Conservation (phyloP, 108 stramenopile species). For the Cyclostephanos tholiformis region DNA sequence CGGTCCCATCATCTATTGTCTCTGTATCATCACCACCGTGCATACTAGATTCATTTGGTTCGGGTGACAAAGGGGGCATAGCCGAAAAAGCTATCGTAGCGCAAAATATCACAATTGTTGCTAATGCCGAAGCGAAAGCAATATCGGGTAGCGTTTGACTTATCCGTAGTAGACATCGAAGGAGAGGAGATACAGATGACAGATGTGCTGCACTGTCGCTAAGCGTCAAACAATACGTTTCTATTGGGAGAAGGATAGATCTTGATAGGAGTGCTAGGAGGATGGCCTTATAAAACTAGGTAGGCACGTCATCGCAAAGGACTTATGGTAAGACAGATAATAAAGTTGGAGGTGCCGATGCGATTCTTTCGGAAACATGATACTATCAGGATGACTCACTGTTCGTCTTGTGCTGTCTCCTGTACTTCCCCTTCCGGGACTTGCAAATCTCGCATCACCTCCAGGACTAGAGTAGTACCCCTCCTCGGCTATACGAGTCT, state of each 20-base stretch:
- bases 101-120: constrained; percentile 38
- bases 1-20: constrained; percentile 16
- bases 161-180: constrained; percentile 32
- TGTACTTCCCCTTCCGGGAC: constrained; percentile 41
- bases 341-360: not conserved
- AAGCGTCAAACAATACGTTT: constrained; percentile 33
- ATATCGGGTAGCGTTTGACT: constrained; percentile 52
- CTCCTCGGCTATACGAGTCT: constrained; percentile 16
- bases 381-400: constrained; percentile 21
- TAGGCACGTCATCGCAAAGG: constrained; percentile 1
- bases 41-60: constrained; percentile 22
- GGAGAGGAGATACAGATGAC: not conserved
- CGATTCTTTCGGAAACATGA: not conserved
- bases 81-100: constrained; percentile 45
- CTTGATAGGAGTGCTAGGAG: constrained; percentile 41
- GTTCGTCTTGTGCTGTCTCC: constrained; percentile 47
- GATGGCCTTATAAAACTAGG: constrained; percentile 45
- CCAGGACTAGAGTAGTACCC: constrained; percentile 31
- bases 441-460: constrained; percentile 29
- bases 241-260: constrained; percentile 36
- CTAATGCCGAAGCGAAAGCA: constrained; percentile 39
- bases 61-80: constrained; percentile 36
- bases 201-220: constrained; percentile 1
- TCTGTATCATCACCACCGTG: constrained; percentile 26
- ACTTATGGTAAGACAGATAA: not conserved